Percentiles rank a stretch among this genome's conserved stretches.
Evolutionary conservation across 305 asterid species (phyloP).

Genomic region (Fraxinus sp.): DNA sequence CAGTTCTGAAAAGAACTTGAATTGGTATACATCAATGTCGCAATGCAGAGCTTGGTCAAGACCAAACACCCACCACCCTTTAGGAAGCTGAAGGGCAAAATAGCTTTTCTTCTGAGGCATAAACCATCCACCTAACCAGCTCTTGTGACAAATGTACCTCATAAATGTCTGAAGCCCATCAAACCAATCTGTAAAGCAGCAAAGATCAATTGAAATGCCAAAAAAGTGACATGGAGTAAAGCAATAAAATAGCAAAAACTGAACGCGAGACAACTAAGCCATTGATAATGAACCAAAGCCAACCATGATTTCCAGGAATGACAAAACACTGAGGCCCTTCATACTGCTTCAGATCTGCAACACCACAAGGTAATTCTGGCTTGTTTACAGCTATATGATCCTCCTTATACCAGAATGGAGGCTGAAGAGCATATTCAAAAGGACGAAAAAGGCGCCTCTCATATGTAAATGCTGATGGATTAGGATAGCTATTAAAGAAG

Average conservation of each 20-base stretch:
- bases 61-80: slow-evolving; percentile 99
- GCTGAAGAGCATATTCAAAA: slow-evolving; percentile 95
- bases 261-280: slow-evolving; percentile 3
- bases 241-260: not conserved
- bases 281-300: slow-evolving; percentile 28
- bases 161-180: slow-evolving; percentile 99
- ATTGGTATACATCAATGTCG: slow-evolving; percentile 90
- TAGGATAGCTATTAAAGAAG: slow-evolving; percentile 69
- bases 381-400: slow-evolving; percentile 83
- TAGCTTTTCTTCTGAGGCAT: slow-evolving; percentile 99
- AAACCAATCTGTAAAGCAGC: slow-evolving; percentile 81
- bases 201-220: slow-evolving; percentile 3
- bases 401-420: slow-evolving; percentile 84
- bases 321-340: slow-evolving; percentile 93
- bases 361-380: slow-evolving; percentile 84
- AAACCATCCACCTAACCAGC: slow-evolving; percentile 99
- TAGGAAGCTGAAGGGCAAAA: slow-evolving; percentile 96
- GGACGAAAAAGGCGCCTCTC: slow-evolving; percentile 93
- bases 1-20: slow-evolving; percentile 89
- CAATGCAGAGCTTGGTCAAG: slow-evolving; percentile 95
- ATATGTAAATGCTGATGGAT: slow-evolving; percentile 87
- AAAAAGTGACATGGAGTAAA: slow-evolving; percentile 1
- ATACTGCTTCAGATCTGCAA: slow-evolving; percentile 64
- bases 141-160: slow-evolving; percentile 97
- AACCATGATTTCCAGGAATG: slow-evolving; percentile 99